Evolutionary conservation across 2,329 filamentous ascomycete species (phyloP), one percentile per base, ranked within the genome.

Genomic region (Fusarium tupiense): DNA sequence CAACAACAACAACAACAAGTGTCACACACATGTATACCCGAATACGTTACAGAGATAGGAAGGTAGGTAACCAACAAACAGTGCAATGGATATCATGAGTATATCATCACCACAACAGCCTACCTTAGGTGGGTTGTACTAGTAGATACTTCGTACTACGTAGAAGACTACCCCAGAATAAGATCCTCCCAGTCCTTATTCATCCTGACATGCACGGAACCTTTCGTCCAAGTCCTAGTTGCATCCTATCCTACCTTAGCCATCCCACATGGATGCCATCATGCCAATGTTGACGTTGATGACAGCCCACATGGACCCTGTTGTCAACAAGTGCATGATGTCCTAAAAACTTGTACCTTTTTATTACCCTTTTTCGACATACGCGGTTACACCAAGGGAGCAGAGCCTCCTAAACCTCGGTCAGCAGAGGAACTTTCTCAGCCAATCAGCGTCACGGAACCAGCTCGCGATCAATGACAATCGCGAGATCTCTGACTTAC

Each of bases 371-470:
- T 40, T 63, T 53, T 44, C 38, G 35, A 26, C 41, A 54, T n/a
- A 31, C 52, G 9, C 13, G 29, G 40, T 41, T 38, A 29, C 38
- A 50, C 60, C 38, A 24, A 26, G 26, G 44, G 52, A 54, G 37
- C 59, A 65, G 68, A 74, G 60, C 64, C 60, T 69, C 63, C 61
- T 49, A 46, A 53, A 14, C 40, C 24, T 37, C 24, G 46, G 46
- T 43, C 26, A 56, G 17, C 19, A 31, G 56, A 47, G 77, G 78
- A 81, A 80, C 80, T 80, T 81, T 80, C 44, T 73, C 53, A n/a
- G 56, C 80, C 80, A 81, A 81, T 80, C 73, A 78, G 49, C 40
- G 35, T 31, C 24, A 22, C 50, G 11, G 31, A 5, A 40, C 38
- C 13, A 20, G 17, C 33, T 38, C 40, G 24, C 43, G 64, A 50